Base-by-base conservation (phyloP, 129 eudicot species). In the Chrysanthemum seticuspe region DNA sequence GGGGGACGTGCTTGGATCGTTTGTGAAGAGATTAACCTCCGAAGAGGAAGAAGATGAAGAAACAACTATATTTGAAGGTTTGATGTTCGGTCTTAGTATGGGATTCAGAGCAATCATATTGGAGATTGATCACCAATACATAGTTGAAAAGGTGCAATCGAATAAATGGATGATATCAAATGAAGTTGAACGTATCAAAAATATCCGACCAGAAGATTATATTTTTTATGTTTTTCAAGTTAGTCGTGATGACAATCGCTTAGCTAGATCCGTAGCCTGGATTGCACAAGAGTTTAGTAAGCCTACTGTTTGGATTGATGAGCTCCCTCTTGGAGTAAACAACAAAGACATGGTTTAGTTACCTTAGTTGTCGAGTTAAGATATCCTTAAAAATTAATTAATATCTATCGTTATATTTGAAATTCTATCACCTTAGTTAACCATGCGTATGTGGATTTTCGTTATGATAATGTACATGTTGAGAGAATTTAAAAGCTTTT, bases 1-100 rank as follows among this genome's bases (percentile, higher is more conserved):
- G 21, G 67, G 67, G 6, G 45, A 45, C 11, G 67, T 72, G n/a
- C 23, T 72, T 3, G 76, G 67, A 19, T 72, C 67, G 6, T 72
- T 44, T 58, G 57, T 8, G 3, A 16, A 27, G 14, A 40, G n/a
- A 58, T 12, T 16, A 11, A 48, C 13, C 1, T 0, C 7, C 5
- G 18, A 12, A 1, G 2, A 8, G 2, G 16, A 6, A 3, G 5
- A 15, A 2, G 57, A 44, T 1, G 23, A 57, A 21, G 56, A 72
- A 58, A 13, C 4, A 19, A 13, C 48, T 44, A 13, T 61, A 10
- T 58, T 40, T 19, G 9, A 58, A 45, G 47, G 66, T 57, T 71
- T 56, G 44, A 8, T 57, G 13, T 71, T 71, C 10, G n/a, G 63
- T 36, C 64, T 71, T 40, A n/a, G 13, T 7, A 71, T 71, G 75